A percentile compares a stretch with the other conserved stretches of the same genome.
Evolutionary conservation across 225 moss, liverwort and hornwort genomes (phyloP).

Genomic region (Pseudoscleropodium purum): DNA sequence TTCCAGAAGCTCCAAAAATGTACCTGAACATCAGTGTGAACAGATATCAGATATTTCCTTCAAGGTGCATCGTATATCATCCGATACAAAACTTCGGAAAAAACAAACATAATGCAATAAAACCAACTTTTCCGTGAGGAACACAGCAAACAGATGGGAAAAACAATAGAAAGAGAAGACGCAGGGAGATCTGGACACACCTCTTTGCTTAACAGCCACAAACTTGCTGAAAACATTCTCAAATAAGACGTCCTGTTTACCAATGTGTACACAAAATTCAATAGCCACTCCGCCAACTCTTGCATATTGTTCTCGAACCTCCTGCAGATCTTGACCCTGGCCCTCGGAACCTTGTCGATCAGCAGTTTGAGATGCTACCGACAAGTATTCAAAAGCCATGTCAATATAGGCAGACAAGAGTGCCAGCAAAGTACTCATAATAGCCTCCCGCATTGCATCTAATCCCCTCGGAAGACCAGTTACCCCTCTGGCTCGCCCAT

Average conservation of each 20-base stretch:
- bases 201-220: conserved; percentile 87
- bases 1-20: conserved; percentile 94
- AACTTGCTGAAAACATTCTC: conserved; percentile 97
- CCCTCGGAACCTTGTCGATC: conserved; percentile 29
- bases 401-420: conserved; percentile 95
- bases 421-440: conserved; percentile 82
- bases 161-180: neutral
- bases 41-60: neutral
- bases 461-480: conserved; percentile 97
- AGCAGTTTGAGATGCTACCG: conserved; percentile 46
- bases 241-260: conserved; percentile 93
- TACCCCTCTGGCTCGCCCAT: conserved; percentile 91
- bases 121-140: neutral
- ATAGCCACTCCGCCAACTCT: conserved; percentile 99
- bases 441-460: conserved; percentile 90
- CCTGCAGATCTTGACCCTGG: conserved; percentile 51
- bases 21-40: conserved; percentile 41
- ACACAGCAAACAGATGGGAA: neutral
- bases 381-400: conserved; percentile 91
- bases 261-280: conserved; percentile 98
- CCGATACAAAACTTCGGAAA: neutral
- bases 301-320: conserved; percentile 92
- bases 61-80: neutral
- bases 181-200: conserved; percentile 23
- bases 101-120: neutral